Percentiles rank a stretch among this genome's conserved stretches.
phyloP scores from a whole-genome alignment of 306 rosid genomes.

The Lathyrus tuberosus region DNA sequence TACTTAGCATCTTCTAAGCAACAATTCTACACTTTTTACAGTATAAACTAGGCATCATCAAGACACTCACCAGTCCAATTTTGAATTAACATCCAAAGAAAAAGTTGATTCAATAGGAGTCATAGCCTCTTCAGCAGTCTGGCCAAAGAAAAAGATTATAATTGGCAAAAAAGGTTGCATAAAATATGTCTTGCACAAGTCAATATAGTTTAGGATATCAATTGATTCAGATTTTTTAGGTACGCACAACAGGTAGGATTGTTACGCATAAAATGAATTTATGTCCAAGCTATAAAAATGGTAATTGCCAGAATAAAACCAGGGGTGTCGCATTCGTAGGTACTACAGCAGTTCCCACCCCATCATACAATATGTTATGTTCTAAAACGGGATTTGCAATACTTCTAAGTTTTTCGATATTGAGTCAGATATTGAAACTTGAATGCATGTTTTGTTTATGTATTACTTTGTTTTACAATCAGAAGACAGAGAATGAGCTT shows the following conservation, averaged over 20 bases:
- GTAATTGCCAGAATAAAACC: no score
- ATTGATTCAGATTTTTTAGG: no score
- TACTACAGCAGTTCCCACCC: no score
- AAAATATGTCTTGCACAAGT: neutral
- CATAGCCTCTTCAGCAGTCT: constrained; percentile 99
- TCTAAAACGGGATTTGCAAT: no score
- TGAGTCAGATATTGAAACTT: no score
- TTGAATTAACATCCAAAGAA: constrained; percentile 89
- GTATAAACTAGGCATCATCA: constrained; percentile 25
- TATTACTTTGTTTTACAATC: neutral
- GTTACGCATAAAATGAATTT: no score
- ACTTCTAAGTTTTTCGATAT: no score
- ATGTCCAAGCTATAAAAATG: no score
- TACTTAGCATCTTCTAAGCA: constrained; percentile 9
- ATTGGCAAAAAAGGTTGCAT: neutral
- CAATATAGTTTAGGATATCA: no score
- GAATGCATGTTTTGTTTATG: neutral
- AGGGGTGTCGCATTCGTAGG: no score
- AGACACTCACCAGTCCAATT: constrained; percentile 84
- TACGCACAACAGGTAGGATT: no score
- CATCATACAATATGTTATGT: no score
- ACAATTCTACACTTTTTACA: constrained; percentile 7
- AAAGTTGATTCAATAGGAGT: constrained; percentile 97
- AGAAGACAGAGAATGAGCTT: neutral
- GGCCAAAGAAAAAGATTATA: constrained; percentile 31